Conservation (phyloP, 228 moss, liverwort and hornwort species). For the Sphagnum fallax region DNA sequence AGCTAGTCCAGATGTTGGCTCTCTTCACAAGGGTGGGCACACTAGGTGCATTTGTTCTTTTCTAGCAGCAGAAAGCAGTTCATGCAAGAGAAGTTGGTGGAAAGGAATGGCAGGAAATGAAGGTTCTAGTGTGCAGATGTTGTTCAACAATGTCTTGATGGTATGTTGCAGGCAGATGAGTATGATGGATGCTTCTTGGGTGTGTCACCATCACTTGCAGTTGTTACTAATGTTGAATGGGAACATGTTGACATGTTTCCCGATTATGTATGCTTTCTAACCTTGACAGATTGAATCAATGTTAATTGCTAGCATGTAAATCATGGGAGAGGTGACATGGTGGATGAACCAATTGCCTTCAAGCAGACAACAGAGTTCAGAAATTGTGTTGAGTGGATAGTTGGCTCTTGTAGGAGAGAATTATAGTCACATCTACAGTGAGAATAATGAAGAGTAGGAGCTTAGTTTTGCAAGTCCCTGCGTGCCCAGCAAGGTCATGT, state of each 20-base stretch:
- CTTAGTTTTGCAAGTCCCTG: not conserved
- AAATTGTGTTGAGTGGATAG: not conserved
- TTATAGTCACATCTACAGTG: no score
- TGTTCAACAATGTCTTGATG: not conserved
- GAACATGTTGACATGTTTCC: conserved; percentile 95
- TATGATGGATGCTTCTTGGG: conserved; percentile 93
- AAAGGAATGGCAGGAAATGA: no score
- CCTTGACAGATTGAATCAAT: no score
- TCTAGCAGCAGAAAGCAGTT: not conserved
- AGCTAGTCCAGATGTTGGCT: not conserved
- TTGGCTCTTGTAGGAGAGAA: no score
- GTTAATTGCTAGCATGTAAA: no score
- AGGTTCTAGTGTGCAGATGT: not conserved
- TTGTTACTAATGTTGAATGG: conserved; percentile 92
- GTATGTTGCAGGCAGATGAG: conserved; percentile 77
- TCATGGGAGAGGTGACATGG: not conserved
- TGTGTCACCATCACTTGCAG: conserved; percentile 74
- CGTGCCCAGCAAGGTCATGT: not conserved
- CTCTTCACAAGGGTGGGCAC: not conserved
- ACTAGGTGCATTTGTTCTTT: not conserved
- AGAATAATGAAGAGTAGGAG: no score
- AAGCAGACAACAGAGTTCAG: not conserved
- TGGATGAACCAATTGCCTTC: not conserved
- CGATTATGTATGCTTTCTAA: conserved; percentile 45
- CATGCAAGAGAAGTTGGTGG: no score